phyloP scores from a whole-genome alignment of 139 green algal genomes.

The Trebouxia sp. region DNA sequence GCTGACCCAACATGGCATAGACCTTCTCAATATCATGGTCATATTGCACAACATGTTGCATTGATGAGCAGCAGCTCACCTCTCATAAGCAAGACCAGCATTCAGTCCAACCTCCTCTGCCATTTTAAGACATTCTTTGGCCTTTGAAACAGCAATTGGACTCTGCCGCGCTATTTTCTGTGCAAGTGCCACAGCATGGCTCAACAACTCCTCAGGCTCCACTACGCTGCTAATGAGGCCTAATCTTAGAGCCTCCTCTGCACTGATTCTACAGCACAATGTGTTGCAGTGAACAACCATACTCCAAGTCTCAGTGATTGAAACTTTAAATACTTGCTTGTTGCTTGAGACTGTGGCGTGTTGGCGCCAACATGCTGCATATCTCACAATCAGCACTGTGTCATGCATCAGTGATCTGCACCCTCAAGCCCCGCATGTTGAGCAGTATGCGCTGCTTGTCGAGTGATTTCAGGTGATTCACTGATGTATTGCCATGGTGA shows the following conservation, averaged over 20 bases:
- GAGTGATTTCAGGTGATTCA: too few species aligned
- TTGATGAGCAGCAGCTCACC: slow-evolving; percentile 12
- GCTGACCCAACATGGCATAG: background rate
- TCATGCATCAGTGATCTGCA: too few species aligned
- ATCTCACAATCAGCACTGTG: too few species aligned
- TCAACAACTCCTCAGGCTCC: slow-evolving; percentile 49
- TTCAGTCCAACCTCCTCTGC: slow-evolving; percentile 41
- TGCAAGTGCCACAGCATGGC: slow-evolving; percentile 47
- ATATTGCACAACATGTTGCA: background rate
- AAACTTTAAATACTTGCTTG: too few species aligned
- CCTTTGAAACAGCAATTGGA: slow-evolving; percentile 44
- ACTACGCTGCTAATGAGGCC: slow-evolving; percentile 63
- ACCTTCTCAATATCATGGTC: background rate
- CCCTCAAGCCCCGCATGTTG: too few species aligned
- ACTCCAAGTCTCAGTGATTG: too few species aligned
- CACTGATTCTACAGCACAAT: slow-evolving; percentile 40
- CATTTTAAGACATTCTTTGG: slow-evolving; percentile 60
- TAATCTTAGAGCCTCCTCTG: slow-evolving; percentile 44
- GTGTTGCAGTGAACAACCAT: too few species aligned
- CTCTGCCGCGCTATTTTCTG: slow-evolving; percentile 50
- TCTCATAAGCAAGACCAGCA: slow-evolving; percentile 53
- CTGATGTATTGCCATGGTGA: too few species aligned
- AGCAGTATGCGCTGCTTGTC: too few species aligned
- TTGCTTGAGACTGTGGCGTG: too few species aligned
- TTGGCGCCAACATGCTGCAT: too few species aligned